These are phyloP conservation scores for Moesziomyces parantarcticus DNA, from an alignment of 1,284 basidiomycete species.

Conservation along the genomic window DNA sequence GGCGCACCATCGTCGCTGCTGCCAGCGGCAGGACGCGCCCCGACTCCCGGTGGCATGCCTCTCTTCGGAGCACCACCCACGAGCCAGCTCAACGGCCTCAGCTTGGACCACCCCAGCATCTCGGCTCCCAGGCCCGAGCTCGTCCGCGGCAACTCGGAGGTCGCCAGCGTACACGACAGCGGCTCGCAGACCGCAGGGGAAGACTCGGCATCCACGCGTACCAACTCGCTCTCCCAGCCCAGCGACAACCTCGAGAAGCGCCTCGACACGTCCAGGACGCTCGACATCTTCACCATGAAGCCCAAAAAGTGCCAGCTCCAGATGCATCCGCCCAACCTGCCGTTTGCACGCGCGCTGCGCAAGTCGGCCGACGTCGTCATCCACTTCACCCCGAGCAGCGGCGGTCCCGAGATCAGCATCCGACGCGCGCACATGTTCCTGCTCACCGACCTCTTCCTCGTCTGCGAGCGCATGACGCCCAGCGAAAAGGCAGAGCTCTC, in stretches of 20 bases:
- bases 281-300: slow-evolving; percentile 96
- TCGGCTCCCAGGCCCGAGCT: slow-evolving; percentile 29
- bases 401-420: slow-evolving; percentile 73
- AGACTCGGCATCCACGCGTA: slow-evolving; percentile 20
- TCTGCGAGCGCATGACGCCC: slow-evolving; percentile 71
- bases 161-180: slow-evolving; percentile 31
- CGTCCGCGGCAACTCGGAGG: slow-evolving; percentile 38
- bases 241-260: slow-evolving; percentile 79
- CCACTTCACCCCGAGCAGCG: slow-evolving; percentile 79
- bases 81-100: slow-evolving; percentile 25
- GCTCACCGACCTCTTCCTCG: slow-evolving; percentile 88
- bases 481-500: slow-evolving; percentile 45
- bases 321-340: slow-evolving; percentile 82
- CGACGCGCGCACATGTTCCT: slow-evolving; percentile 85
- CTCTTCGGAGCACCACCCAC: slow-evolving; percentile 28
- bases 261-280: slow-evolving; percentile 80
- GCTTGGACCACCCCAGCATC: slow-evolving; percentile 14
- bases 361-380: slow-evolving; percentile 80
- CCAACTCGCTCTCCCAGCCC: slow-evolving; percentile 38
- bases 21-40: slow-evolving; percentile 17
- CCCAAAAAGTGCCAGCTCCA: slow-evolving; percentile 89
- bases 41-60: slow-evolving; percentile 25
- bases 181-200: slow-evolving; percentile 17
- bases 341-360: slow-evolving; percentile 83
- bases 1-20: slow-evolving; percentile 5